These are phyloP conservation scores for Pleurotus pulmonarius DNA, from an alignment of 768 basidiomycete genomes.

Conservation along the genomic window DNA sequence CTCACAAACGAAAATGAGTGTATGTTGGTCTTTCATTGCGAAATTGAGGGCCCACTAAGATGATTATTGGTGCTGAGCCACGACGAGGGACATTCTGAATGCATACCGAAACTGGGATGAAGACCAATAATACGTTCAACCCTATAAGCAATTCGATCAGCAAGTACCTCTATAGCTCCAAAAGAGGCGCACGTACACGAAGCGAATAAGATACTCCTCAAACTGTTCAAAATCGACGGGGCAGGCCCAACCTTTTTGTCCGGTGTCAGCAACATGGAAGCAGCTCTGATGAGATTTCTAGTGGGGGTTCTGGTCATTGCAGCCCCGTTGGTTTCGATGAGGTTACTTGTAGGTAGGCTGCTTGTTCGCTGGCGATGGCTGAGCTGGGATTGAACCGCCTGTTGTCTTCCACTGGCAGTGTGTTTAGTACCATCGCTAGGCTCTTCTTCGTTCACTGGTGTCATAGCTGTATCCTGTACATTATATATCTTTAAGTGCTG, in stretches of 20 bases:
- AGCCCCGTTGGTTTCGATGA: background rate
- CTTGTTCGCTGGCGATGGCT: background rate
- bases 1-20: slow-evolving; percentile 73
- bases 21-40: slow-evolving; percentile 43
- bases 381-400: background rate
- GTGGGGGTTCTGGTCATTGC: background rate
- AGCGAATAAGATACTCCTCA: slow-evolving; percentile 48
- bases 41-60: slow-evolving; percentile 73
- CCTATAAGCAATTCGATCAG: slow-evolving; percentile 31
- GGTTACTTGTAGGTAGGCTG: background rate
- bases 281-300: background rate
- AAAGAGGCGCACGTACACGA: slow-evolving; percentile 45
- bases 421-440: background rate
- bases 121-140: slow-evolving; percentile 68
- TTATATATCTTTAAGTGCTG: too few species aligned
- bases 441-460: background rate
- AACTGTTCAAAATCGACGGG: slow-evolving; percentile 42
- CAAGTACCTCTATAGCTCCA: background rate
- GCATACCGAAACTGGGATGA: slow-evolving; percentile 67
- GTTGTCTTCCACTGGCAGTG: background rate
- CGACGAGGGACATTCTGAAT: background rate
- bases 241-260: slow-evolving; percentile 34
- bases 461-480: background rate
- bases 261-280: slow-evolving; percentile 32
- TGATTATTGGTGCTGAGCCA: background rate